These are phyloP conservation scores for Ustilago loliicola DNA, from an alignment of 1,284 basidiomycete genomes.

Conservation along the genomic window DNA sequence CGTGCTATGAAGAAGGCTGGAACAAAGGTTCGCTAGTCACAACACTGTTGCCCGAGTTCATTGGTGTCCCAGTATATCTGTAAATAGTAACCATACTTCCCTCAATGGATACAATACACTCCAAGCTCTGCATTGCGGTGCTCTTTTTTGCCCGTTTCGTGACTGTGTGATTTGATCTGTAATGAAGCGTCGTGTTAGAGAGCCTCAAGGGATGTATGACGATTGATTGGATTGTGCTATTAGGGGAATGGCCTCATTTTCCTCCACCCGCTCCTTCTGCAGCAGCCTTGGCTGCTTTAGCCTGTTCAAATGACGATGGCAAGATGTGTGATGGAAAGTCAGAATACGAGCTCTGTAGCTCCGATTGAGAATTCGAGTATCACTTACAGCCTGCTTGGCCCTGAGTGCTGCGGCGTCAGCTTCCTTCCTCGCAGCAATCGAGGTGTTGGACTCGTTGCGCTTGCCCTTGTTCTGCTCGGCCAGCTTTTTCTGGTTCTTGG, in stretches of 20 bases:
- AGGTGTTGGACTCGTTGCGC: constrained; percentile 55
- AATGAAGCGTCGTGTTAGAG: neutral
- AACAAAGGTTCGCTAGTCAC: constrained; percentile 26
- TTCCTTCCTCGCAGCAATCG: constrained; percentile 61
- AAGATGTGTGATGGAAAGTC: neutral
- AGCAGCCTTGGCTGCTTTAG: constrained; percentile 47
- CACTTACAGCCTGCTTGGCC: constrained; percentile 66
- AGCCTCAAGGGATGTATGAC: neutral
- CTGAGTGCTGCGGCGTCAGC: constrained; percentile 63
- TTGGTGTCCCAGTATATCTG: neutral
- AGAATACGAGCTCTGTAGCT: neutral
- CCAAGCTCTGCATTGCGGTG: neutral
- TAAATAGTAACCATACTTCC: neutral
- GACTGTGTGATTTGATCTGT: neutral
- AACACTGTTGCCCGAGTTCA: neutral
- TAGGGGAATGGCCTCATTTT: constrained; percentile 15
- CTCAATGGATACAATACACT: constrained; percentile 4
- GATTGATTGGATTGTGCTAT: neutral
- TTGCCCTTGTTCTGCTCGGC: constrained; percentile 64
- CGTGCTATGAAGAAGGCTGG: constrained; percentile 60
- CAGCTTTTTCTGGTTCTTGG: constrained; percentile 69
- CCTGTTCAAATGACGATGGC: constrained; percentile 14
- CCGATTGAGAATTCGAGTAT: no score
- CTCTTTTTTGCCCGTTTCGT: neutral
- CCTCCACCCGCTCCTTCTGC: constrained; percentile 28